Evolutionary conservation across 2,329 filamentous ascomycete species (phyloP), one percentile per base, ranked within the genome.

Genomic region (Claviceps sp.): DNA sequence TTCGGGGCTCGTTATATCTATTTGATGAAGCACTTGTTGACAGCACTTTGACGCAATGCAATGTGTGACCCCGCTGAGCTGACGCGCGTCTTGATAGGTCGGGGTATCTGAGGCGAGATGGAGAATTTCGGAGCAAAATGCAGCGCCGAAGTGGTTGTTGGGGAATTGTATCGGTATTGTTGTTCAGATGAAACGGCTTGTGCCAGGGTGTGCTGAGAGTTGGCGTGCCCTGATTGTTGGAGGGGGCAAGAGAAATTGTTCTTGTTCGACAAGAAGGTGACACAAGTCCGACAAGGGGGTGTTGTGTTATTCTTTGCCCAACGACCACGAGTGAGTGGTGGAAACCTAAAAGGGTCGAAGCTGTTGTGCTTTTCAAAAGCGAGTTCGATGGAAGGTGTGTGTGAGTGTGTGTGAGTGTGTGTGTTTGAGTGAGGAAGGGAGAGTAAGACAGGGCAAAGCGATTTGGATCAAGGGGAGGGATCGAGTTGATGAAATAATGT

Each of bases 401-500:
- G 18, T 37, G 34, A 14, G n/a, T 40, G 34, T 22, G n/a, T 4
- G 20, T 24, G 34, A 9, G 34, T 48, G 20, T 30, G 14, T 13
- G 13, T 45, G 13, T 14, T n/a, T 37, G 30, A 22, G 44, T 47
- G 6, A 22, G 38, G 30, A 11, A 24, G 46, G 48, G 26, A 24
- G 38, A 48, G n/a, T 16, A 30, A 37, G 40, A 18, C 48, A 14
- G 24, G 24, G 48, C 22, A 34, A 20, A 42, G n/a, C 7, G 22
- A 14, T 4, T 4, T 13, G 16, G 37, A 48, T 18, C 14, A 30
- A 50, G 14, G 46, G 50, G 45, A 52, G 54, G 49, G 44, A 38
- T 37, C 41, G 45, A 34, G 46, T 53, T 53, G 45, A 49, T 50
- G 38, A 54, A 54, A 47, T 48, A 54, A 47, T 18, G 52, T 16